Evolutionary conservation across 192 early-diverging fungal genomes (phyloP), one percentile per base, ranked within the genome.

Genomic region (Endogone sp.): DNA sequence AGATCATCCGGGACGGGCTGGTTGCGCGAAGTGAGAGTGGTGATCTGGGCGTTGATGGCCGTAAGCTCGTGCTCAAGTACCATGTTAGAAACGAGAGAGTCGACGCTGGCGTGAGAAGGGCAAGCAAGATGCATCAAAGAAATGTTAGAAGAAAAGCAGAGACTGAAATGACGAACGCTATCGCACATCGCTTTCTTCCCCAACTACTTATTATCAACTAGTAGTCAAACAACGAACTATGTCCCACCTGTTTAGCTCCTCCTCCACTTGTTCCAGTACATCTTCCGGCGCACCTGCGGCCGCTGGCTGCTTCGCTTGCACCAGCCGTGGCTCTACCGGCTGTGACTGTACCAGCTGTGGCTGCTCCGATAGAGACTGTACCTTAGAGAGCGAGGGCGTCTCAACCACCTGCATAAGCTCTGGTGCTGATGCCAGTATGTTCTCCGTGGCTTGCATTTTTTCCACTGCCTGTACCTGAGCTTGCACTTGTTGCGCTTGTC

Each of bases 11-110:
- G 84, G 2, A 78, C 67, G 26, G 81, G 77, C 28, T 74, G 76
- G n/a, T 66, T 61, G 24, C 76, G 77, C 11, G 76, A 66, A 60
- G 84, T 68, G 21, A 70, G 72, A 10, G 81, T 71, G 2, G 77
- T 61, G 29, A 92, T 87, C 27, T 85, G 65, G 9, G 71, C 49
- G 57, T 83, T 62, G 0, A 89, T 68, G 16, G 75, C 27, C 16
- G 70, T 76, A 60, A 86, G 80, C 67, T 95, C 93, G 4, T 76
- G 65, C 70, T 93, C 90, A 2, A 95, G 66, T 2, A 95, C 92
- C 65, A 77, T 76, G 68, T 90, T 95, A 11, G 92, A 94, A 16
- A 85, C 81, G 61, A 95, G 77, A 30, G 57, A 29, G 29, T 93
- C 93, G 8, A 91, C 87, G 71, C 91, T 93, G 54, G 6, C 9